Evolutionary conservation across 73 alveolate genomes (phyloP), one percentile per base, ranked within the genome.

Genomic region (Blepharisma japonicum): DNA sequence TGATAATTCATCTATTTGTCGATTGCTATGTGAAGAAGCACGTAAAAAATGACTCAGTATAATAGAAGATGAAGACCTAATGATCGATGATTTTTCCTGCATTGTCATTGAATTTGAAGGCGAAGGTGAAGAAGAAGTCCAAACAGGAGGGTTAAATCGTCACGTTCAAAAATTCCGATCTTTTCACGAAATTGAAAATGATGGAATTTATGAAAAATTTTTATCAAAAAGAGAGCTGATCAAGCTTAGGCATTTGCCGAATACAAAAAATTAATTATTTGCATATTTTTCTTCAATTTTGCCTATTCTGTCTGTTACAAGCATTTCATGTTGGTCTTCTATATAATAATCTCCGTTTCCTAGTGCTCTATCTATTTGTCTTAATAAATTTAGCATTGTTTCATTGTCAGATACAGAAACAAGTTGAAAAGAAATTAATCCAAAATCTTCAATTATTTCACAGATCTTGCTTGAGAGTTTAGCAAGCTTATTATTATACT

Each of bases 361-460:
- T 8, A 61, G 74, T 25, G 46, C 47, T 5, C 74, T 61, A 14
- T n/a, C 74, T 8, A 61, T 61, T 25, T 61, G 74, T 61, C 23
- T 61, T 8, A 25, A 8, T 9, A 61, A 25, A 61, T 14, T 20
- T 61, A 8, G n/a, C 74, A 61, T 61, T 8, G 18, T 8, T 25
- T 61, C 49, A 2, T 61, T 61, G 5, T 61, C 74, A 61, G 18
- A 8, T 8, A 61, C 74, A 18, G 50, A 61, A 20, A 61, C 39
- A n/a, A 61, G 47, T 25, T 18, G 46, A 61, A 61, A 61, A 20
- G 38, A 18, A 61, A 70, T 54, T 38, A 70, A 5, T 3, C 68
- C 56, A 45, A 70, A 70, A 45, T 70, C 80, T 2, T 70, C 80
- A 1, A 70, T n/a, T 9, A 70, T 25, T 45, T 70, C 80, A 45